A percentile compares a stretch with the other conserved stretches of the same genome.
Evolutionary conservation across 169 alveolate species (phyloP).

Genomic region (Cyclospora cayetanensis): DNA sequence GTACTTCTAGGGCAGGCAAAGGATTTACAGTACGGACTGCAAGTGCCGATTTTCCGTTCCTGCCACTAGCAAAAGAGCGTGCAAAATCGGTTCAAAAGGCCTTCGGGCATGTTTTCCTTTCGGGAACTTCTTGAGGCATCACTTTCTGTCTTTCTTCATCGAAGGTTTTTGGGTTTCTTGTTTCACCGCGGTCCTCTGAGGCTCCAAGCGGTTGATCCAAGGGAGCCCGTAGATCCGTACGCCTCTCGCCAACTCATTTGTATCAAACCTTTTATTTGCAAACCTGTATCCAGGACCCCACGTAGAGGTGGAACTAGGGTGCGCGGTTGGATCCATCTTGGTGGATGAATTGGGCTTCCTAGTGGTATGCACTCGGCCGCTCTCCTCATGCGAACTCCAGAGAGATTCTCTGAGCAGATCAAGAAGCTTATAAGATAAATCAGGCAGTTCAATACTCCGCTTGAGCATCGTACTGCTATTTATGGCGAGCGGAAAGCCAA

Average conservation of each 20-base stretch:
- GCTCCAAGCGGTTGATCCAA: slow-evolving; percentile 36
- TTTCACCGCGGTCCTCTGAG: not conserved
- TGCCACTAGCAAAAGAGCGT: no score
- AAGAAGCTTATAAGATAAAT: no score
- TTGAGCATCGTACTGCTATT: not conserved
- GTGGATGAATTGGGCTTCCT: not conserved
- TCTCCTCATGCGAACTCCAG: not conserved
- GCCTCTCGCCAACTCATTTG: slow-evolving; percentile 13
- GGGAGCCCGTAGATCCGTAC: slow-evolving; percentile 57
- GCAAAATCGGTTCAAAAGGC: no score
- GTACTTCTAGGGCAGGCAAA: no score
- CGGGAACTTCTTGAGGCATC: no score
- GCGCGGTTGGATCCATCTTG: not conserved
- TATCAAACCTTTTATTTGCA: not conserved
- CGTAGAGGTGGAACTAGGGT: not conserved
- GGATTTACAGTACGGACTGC: no score
- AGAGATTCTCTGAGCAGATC: slow-evolving; percentile 58
- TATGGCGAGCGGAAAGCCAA: no score
- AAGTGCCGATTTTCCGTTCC: no score
- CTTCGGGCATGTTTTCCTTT: no score
- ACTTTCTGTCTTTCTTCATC: not conserved
- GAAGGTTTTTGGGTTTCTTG: slow-evolving; percentile 7
- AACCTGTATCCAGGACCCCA: not conserved
- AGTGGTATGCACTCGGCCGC: slow-evolving; percentile 19
- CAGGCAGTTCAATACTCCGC: no score